Percentiles rank a stretch among this genome's conserved stretches.
Evolutionary conservation across 2,329 filamentous ascomycete genomes (phyloP).

Genomic region (Nannizziopsis barbatae): DNA sequence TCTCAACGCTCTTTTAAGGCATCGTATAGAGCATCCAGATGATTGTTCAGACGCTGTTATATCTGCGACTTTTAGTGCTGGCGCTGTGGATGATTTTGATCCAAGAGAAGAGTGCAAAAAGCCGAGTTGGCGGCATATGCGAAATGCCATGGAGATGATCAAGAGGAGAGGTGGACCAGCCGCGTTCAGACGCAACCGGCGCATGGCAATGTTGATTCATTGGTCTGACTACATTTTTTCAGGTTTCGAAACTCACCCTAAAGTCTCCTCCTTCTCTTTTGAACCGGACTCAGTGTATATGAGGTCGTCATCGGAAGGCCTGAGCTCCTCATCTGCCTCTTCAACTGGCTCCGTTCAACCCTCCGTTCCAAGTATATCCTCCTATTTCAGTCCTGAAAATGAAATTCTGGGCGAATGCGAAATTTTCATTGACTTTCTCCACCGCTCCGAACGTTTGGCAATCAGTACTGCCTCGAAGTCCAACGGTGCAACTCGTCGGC

Average conservation of each 20-base stretch:
- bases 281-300: constrained; percentile 15
- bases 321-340: constrained; percentile 19
- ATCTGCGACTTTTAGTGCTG: constrained; percentile 31
- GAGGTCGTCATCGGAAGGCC: constrained; percentile 15
- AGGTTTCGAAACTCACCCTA: constrained; percentile 25
- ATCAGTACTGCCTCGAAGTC: constrained; percentile 20
- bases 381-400: constrained; percentile 18
- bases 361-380: constrained; percentile 8
- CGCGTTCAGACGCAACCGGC: constrained; percentile 28
- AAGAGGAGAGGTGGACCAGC: constrained; percentile 28
- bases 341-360: constrained; percentile 10
- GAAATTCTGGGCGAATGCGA: constrained; percentile 29
- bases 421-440: constrained; percentile 31
- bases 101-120: constrained; percentile 29
- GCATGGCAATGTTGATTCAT: constrained; percentile 32
- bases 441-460: constrained; percentile 29
- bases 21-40: constrained; percentile 23
- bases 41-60: constrained; percentile 32
- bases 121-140: constrained; percentile 33
- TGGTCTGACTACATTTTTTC: constrained; percentile 35
- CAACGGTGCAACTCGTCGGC: constrained; percentile 3
- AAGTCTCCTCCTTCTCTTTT: constrained; percentile 28
- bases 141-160: constrained; percentile 31
- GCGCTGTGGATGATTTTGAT: constrained; percentile 32
- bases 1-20: constrained; percentile 26